Base-by-base conservation (phyloP, 192 early-diverging fungal genomes). In the Coemansia sp. region DNA sequence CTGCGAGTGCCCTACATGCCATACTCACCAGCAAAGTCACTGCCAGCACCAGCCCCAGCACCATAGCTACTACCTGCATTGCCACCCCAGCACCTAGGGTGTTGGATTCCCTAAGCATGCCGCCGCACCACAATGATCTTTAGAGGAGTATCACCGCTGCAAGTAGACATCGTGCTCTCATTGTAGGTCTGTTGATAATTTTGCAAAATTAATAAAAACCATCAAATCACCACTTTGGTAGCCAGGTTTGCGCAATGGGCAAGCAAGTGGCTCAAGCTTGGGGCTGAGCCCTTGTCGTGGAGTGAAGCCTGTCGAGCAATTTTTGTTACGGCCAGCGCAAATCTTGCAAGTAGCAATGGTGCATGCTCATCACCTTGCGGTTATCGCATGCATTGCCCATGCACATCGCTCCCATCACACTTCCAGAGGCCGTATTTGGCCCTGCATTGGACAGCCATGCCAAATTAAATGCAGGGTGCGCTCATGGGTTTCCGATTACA, bases 401-500 rank as follows among this genome's bases (percentile, higher is more conserved):
- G 52, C 52, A 53, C 28, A 26, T 53, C 52, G 14, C 26, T 28
- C 26, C 14, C 52, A 31, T 26, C 13, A 8, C 52, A 16, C 52
- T 45, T 8, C 18, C 4, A 45, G n/a, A 7, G 6, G 39, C 39
- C 39, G 13, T 12, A 41, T 41, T 41, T 41, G 18, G 43, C n/a
- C 2, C n/a, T 45, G n/a, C 43, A 45, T 45, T 45, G 43, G 18
- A 18, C 43, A 45, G n/a, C 3, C 9, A 14, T 26, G 13, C 7
- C 26, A 53, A 53, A 53, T 53, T 53, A 53, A 53, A 53, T 53
- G 52, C 52, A 28, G 52, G 14, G 28, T 53, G 25, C 21, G 13
- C 26, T 13, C 26, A 31, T 28, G 13, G 2, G 52, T 53, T 53
- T 53, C 52, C 2, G 52, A 16, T 31, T 53, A 31, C 52, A 53